Evolutionary conservation across 2,329 filamentous ascomycete species (phyloP).

Genomic region (Tolypocladium endophyticum): DNA sequence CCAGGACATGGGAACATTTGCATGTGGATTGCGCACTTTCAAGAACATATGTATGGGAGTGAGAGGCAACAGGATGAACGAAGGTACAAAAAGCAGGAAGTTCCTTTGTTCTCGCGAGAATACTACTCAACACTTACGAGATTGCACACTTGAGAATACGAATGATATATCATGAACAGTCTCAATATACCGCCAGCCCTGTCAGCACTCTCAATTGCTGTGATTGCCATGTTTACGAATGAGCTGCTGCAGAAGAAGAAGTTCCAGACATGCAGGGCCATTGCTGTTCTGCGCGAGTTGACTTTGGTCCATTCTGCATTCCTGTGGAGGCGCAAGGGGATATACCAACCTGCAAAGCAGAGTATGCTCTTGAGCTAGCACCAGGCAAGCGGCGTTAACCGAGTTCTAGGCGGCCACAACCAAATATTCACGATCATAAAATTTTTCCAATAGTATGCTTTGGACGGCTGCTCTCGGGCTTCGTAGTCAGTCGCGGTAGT

Average conservation of each 20-base stretch:
- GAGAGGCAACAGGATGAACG: too few species aligned
- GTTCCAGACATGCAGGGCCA: neutral
- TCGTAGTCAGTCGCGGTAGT: slow-evolving; percentile 39
- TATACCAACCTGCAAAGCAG: neutral
- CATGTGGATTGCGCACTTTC: slow-evolving; percentile 30
- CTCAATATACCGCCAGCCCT: neutral
- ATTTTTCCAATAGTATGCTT: slow-evolving; percentile 57
- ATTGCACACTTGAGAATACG: too few species aligned
- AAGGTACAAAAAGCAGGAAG: slow-evolving; percentile 71
- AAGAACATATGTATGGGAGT: slow-evolving; percentile 72
- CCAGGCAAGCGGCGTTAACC: neutral
- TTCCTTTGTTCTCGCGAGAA: slow-evolving; percentile 11
- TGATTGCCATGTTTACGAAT: neutral
- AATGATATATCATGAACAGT: slow-evolving; percentile 14
- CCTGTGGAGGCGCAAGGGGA: neutral
- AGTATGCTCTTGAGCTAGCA: neutral
- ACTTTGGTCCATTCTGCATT: neutral
- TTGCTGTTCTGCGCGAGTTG: neutral
- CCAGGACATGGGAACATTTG: neutral
- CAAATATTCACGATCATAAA: slow-evolving; percentile 49
- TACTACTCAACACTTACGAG: neutral
- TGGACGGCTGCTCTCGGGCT: slow-evolving; percentile 55
- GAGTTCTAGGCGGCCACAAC: slow-evolving; percentile 4
- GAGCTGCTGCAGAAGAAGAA: neutral
- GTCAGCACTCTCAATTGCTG: neutral